These are phyloP conservation scores for Claviceps sp. DNA, from an alignment of 2,329 filamentous ascomycete genomes.

Conservation along the genomic window DNA sequence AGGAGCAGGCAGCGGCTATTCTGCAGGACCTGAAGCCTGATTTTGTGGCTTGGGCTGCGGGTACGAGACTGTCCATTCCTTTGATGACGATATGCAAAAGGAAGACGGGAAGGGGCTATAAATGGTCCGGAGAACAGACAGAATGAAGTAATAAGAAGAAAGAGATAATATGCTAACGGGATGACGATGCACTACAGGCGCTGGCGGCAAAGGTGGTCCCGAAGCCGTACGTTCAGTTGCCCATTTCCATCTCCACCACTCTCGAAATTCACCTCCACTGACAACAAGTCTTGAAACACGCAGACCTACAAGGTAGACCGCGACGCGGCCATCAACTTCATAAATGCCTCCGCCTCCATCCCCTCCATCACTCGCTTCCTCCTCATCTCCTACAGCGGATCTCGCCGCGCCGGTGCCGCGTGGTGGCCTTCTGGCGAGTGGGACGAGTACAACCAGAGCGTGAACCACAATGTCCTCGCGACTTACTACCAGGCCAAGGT, in stretches of 20 bases:
- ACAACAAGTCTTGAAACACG: background rate
- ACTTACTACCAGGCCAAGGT: conserved; percentile 49
- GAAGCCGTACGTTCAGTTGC: conserved; percentile 24
- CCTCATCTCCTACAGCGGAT: conserved; percentile 47
- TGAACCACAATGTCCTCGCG: conserved; percentile 27
- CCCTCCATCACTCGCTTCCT: conserved; percentile 47
- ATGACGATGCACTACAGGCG: conserved; percentile 24
- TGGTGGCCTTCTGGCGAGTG: conserved; percentile 44
- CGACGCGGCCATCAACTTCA: conserved; percentile 50
- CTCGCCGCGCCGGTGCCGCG: conserved; percentile 34
- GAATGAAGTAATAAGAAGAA: background rate
- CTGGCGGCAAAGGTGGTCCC: conserved; percentile 45
- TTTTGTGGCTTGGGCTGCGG: conserved; percentile 57
- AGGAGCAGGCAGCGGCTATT: conserved; percentile 47
- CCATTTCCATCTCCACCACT: background rate
- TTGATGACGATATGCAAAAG: background rate
- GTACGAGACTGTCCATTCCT: conserved; percentile 23
- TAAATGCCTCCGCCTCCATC: conserved; percentile 42
- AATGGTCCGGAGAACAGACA: too few relatives aligned
- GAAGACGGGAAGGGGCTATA: background rate
- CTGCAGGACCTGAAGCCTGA: conserved; percentile 48
- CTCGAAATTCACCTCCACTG: background rate
- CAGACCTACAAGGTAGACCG: conserved; percentile 46
- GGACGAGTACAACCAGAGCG: conserved; percentile 29
- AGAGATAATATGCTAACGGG: background rate